These are phyloP conservation scores for Hyphodiscus sp. DNA, from an alignment of 2,329 filamentous ascomycete species.

Conservation along the genomic window DNA sequence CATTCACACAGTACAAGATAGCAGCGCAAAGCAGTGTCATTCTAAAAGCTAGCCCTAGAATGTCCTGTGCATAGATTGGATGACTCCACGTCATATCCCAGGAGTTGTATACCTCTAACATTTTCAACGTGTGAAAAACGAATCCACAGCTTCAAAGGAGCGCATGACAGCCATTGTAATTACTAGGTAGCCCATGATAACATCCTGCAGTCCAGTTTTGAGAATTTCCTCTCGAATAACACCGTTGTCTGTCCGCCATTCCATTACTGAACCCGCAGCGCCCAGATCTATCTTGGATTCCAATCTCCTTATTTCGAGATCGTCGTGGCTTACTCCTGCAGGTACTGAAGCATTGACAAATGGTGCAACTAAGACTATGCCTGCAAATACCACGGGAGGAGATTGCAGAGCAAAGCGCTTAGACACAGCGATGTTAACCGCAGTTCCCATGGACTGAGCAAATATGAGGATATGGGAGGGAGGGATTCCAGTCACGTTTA, in stretches of 20 bases:
- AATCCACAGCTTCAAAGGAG: too few species aligned
- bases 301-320: slow-evolving; percentile 40
- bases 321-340: slow-evolving; percentile 34
- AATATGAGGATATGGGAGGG: slow-evolving; percentile 70
- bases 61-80: too few species aligned
- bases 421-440: slow-evolving; percentile 66
- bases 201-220: slow-evolving; percentile 50
- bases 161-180: too few species aligned
- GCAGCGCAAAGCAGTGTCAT: too few species aligned
- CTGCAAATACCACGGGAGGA: slow-evolving; percentile 42
- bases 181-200: slow-evolving; percentile 46
- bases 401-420: slow-evolving; percentile 38
- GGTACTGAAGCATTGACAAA: slow-evolving; percentile 46
- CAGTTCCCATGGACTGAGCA: slow-evolving; percentile 82
- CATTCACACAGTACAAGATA: too few species aligned
- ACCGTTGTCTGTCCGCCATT: slow-evolving; percentile 41
- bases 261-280: slow-evolving; percentile 43
- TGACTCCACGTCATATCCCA: too few species aligned
- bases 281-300: slow-evolving; percentile 36
- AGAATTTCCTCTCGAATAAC: slow-evolving; percentile 47
- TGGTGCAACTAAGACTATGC: slow-evolving; percentile 48
- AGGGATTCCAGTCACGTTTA: slow-evolving; percentile 57
- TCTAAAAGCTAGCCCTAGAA: too few species aligned
- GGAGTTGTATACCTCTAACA: too few species aligned
- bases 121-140: too few species aligned